Base-by-base conservation (phyloP, 2,329 filamentous ascomycete genomes). In the Aureobasidium sp. region DNA sequence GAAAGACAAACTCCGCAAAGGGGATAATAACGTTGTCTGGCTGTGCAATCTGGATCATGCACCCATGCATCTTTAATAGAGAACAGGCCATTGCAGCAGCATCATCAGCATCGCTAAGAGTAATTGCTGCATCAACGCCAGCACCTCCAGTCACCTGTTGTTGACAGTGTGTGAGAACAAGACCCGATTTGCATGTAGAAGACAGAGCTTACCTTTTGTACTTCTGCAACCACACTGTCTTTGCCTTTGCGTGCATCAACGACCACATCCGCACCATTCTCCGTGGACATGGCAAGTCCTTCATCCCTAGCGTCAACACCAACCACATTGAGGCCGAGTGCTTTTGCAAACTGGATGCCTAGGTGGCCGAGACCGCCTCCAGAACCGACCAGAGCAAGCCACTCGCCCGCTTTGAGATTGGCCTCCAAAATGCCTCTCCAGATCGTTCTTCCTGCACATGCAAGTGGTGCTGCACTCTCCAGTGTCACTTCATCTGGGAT, bases 31-130 rank as follows among this genome's bases (percentile, higher is more conserved):
- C 68, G 11, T 70, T 67, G 37, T 74, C 69, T 9, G 74, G 75
- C 64, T 85, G 83, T n/a, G 82, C 83, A 52, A 86, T 78, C 69
- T 86, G 82, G 2, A 86, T 74, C 67, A 85, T 74, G 0, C 74
- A 77, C 2, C 82, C 83, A 67, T 86, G 84, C 77, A 81, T 84
- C 67, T 76, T 79, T 0, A 84, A 86, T 0, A 84, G 73, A 0
- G 82, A 82, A 58, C 80, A 83, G 0, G 76, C 78, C 27, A 79
- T 69, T 5, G 76, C 81, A 44, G 81, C 78, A 2, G 83, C 79
- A 0, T 71, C 71, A 1, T 74, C 69, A 21, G 80, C 79, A 64
- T 86, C 83, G n/a, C 77, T 77, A 0, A 86, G 68, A 52, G 80
- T 80, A 13, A 86, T 69, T 0, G 82, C 79, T 1, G 78, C 78